phyloP scores from a whole-genome alignment of 176 grass and related monocot species.

The Thinopyrum elongatum region DNA sequence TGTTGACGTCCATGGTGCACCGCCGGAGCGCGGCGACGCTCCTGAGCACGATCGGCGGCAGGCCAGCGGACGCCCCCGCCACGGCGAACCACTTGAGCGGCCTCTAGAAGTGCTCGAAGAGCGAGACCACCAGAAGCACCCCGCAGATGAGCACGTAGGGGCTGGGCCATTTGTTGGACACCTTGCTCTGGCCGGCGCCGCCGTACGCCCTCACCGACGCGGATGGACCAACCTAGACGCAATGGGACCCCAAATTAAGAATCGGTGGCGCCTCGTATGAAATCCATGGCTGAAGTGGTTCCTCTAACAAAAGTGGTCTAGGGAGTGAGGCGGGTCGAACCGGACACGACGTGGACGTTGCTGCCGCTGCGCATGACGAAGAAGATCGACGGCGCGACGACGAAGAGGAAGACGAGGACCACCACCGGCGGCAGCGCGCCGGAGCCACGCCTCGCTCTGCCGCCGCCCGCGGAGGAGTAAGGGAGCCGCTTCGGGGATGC shows the following conservation, averaged over 20 bases:
- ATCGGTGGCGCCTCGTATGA: background rate
- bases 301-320: background rate
- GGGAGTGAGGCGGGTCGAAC: slow-evolving; percentile 26
- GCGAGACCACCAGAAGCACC: too few relatives aligned
- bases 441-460: slow-evolving; percentile 45
- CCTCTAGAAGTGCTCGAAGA: too few relatives aligned
- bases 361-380: slow-evolving; percentile 49
- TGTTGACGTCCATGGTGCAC: too few relatives aligned
- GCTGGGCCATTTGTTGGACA: too few relatives aligned
- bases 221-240: background rate
- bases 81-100: too few relatives aligned
- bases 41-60: too few relatives aligned
- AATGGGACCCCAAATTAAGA: background rate
- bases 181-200: too few relatives aligned
- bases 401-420: slow-evolving; percentile 67
- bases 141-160: too few relatives aligned
- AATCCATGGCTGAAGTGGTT: background rate
- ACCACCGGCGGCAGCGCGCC: slow-evolving; percentile 40
- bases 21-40: too few relatives aligned
- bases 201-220: too few relatives aligned
- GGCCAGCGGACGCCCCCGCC: too few relatives aligned
- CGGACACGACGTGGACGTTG: slow-evolving; percentile 35
- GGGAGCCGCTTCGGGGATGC: slow-evolving; percentile 50
- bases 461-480: slow-evolving; percentile 23
- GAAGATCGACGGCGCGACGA: slow-evolving; percentile 62